phyloP scores from a whole-genome alignment of 768 basidiomycete genomes.

The Hypholoma sublateritium region DNA sequence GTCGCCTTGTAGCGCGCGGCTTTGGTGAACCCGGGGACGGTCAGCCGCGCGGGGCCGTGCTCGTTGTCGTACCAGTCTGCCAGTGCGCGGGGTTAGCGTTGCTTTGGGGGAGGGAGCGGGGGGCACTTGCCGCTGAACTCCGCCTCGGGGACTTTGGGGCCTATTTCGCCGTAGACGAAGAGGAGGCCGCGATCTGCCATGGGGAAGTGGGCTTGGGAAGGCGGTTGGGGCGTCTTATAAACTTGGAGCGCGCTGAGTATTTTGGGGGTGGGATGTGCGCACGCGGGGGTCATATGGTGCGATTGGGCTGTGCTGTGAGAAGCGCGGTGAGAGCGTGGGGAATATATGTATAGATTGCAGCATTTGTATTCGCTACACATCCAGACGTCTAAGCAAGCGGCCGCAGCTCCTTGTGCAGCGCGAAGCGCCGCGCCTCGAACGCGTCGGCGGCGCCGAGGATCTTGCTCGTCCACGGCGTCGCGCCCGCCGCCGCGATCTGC shows the following conservation, averaged over 20 bases:
- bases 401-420: background rate
- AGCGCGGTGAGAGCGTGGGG: too few species aligned
- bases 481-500: background rate
- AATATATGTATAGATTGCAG: too few species aligned
- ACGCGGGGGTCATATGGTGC: too few species aligned
- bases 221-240: too few species aligned
- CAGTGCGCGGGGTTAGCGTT: background rate
- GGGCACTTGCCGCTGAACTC: conserved; percentile 30
- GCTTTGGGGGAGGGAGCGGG: background rate
- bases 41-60: conserved; percentile 30
- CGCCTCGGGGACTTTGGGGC: conserved; percentile 25
- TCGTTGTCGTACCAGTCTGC: conserved; percentile 38
- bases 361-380: too few species aligned
- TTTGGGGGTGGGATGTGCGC: too few species aligned
- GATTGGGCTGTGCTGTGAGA: too few species aligned
- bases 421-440: background rate
- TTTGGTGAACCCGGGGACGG: conserved; percentile 29
- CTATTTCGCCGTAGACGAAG: conserved; percentile 29
- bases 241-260: too few species aligned
- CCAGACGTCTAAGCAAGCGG: too few species aligned
- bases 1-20: conserved; percentile 33
- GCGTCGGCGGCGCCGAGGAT: background rate
- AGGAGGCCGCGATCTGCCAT: conserved; percentile 27
- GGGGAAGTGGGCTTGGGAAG: conserved; percentile 1
- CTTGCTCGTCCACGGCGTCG: background rate